Percentiles rank a stretch among this genome's conserved stretches.
phyloP scores from a whole-genome alignment of 169 alveolate genomes.

The Babesia bovis region DNA sequence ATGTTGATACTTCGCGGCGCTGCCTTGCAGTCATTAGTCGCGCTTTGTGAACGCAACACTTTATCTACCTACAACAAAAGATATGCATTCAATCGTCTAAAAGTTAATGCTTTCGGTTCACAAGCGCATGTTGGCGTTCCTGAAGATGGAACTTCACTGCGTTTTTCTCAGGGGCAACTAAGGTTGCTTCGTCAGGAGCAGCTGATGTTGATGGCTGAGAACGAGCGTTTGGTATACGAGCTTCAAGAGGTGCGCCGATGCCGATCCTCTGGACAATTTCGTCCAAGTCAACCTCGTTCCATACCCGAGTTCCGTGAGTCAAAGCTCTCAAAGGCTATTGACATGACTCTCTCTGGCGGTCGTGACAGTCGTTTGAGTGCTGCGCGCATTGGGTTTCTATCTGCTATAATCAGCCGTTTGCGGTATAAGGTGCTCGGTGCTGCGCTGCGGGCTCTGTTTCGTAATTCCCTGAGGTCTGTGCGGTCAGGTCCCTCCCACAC shows the following conservation, averaged over 20 bases:
- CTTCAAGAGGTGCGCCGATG: constrained; percentile 64
- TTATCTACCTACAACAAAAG: constrained; percentile 57
- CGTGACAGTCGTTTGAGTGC: constrained; percentile 28
- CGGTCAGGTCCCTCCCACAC: not conserved
- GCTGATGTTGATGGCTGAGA: constrained; percentile 76
- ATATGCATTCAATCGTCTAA: constrained; percentile 61
- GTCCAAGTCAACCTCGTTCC: constrained; percentile 21
- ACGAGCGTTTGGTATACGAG: constrained; percentile 73
- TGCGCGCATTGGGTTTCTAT: constrained; percentile 6
- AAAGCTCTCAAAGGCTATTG: constrained; percentile 48
- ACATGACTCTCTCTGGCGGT: constrained; percentile 54
- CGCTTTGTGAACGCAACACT: constrained; percentile 65
- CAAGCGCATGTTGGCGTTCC: constrained; percentile 43
- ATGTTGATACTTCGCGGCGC: constrained; percentile 69
- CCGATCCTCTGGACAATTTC: constrained; percentile 19
- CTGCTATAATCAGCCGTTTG: constrained; percentile 1
- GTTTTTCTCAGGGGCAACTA: constrained; percentile 73
- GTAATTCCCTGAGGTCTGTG: constrained; percentile 19
- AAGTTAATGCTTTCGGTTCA: constrained; percentile 66
- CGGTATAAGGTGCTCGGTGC: constrained; percentile 18
- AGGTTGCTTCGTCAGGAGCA: constrained; percentile 79
- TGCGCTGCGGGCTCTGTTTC: constrained; percentile 9
- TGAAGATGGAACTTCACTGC: constrained; percentile 39
- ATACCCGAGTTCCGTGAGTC: constrained; percentile 54
- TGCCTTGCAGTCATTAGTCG: constrained; percentile 69